Percentiles rank a stretch among this genome's conserved stretches.
Evolutionary conservation across 2,329 filamentous ascomycete species (phyloP).

Genomic region (Fusarium haematococcum): DNA sequence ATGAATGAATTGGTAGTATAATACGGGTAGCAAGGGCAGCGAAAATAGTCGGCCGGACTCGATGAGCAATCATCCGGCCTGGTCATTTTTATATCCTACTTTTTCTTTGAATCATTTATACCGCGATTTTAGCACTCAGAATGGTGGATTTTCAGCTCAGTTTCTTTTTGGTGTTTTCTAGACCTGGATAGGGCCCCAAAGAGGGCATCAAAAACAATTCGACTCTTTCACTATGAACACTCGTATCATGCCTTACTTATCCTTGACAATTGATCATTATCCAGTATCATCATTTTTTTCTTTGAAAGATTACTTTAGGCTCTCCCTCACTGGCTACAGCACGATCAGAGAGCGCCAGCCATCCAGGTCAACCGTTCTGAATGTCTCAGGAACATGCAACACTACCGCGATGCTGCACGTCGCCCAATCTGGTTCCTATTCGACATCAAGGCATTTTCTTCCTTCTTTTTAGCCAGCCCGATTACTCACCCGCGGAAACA

Average conservation of each 20-base stretch:
- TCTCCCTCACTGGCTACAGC: not conserved
- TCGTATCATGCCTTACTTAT: not conserved
- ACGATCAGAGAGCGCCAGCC: not conserved
- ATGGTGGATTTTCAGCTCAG: slow-evolving; percentile 12
- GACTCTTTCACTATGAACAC: not conserved
- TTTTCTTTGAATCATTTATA: slow-evolving; percentile 11
- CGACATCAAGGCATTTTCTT: not conserved
- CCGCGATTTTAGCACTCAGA: slow-evolving; percentile 14
- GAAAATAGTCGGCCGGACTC: slow-evolving; percentile 38
- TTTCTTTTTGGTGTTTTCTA: slow-evolving; percentile 27
- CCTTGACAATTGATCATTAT: not conserved
- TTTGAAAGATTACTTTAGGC: not conserved
- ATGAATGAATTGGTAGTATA: slow-evolving; percentile 37
- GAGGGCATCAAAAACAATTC: slow-evolving; percentile 10
- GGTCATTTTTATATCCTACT: slow-evolving; percentile 31
- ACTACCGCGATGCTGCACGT: slow-evolving; percentile 1
- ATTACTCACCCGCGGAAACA: not conserved
- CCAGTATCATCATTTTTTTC: not conserved
- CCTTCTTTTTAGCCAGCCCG: not conserved
- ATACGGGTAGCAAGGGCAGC: slow-evolving; percentile 39
- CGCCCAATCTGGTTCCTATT: not conserved
- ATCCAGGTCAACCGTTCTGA: not conserved
- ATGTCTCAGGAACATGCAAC: not conserved
- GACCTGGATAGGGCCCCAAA: slow-evolving; percentile 23
- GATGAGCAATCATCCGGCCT: slow-evolving; percentile 20